Evolutionary conservation across 257 asterid species (phyloP).

Genomic region (Solanum virginianum): DNA sequence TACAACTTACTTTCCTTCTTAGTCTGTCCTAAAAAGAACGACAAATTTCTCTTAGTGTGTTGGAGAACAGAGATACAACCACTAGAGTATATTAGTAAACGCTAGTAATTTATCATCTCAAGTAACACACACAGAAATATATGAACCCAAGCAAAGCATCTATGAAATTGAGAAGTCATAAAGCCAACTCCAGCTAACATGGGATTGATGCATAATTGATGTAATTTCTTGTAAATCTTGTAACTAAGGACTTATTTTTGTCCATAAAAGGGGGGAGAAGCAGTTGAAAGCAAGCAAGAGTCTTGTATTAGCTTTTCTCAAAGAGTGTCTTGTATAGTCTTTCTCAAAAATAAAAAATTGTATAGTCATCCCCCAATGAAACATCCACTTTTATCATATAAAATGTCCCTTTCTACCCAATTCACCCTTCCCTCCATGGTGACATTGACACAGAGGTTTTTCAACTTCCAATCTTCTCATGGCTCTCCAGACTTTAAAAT

Average conservation of each 20-base stretch:
- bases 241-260: not conserved
- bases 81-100: not conserved
- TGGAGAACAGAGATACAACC: not conserved
- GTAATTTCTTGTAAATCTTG: not conserved
- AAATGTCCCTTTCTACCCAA: not conserved
- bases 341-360: not conserved
- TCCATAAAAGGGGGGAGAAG: not conserved
- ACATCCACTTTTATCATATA: not conserved
- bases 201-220: not conserved
- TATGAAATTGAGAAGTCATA: not conserved
- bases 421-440: not conserved
- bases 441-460: not conserved
- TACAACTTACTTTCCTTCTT: too few species aligned
- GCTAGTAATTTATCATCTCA: not conserved
- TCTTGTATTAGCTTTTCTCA: not conserved
- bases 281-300: not conserved
- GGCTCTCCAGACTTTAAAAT: not conserved
- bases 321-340: not conserved
- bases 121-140: not conserved
- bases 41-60: too few species aligned
- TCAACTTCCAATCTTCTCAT: not conserved
- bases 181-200: not conserved
- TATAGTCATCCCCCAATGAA: not conserved
- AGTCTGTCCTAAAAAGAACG: too few species aligned
- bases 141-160: not conserved